Percentiles rank a stretch among this genome's conserved stretches.
Evolutionary conservation across 192 early-diverging fungal species (phyloP).

Genomic region (Linnemannia hyalina): DNA sequence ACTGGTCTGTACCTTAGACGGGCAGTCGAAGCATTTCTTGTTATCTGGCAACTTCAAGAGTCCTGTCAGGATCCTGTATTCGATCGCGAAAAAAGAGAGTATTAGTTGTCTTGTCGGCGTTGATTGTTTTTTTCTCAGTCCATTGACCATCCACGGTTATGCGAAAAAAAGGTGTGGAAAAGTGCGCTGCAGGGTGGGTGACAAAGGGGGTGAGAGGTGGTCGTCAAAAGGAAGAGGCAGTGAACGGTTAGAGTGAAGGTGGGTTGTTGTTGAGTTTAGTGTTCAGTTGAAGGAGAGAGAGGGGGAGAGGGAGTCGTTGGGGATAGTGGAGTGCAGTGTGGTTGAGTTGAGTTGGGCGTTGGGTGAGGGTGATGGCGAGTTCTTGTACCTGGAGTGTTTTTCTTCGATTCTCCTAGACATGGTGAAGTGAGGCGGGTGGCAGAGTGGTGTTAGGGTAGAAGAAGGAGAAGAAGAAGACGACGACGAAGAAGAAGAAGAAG

Average conservation of each 20-base stretch:
- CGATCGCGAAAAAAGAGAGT: background rate
- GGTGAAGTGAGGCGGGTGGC: background rate
- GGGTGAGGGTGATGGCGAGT: background rate
- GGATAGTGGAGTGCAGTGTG: no score
- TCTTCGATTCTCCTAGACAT: conserved; percentile 57
- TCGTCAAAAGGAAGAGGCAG: background rate
- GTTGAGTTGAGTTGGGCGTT: background rate
- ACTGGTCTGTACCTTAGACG: conserved; percentile 52
- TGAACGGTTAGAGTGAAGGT: background rate
- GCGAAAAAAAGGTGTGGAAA: background rate
- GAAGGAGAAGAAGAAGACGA: background rate
- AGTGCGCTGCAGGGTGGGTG: background rate
- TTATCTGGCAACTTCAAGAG: conserved; percentile 62
- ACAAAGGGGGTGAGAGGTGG: background rate
- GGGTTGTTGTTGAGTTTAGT: background rate
- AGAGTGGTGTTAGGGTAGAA: background rate
- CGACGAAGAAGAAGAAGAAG: background rate
- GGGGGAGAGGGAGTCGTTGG: conserved; percentile 2
- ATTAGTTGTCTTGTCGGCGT: background rate
- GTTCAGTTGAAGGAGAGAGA: background rate
- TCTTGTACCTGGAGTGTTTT: conserved; percentile 54
- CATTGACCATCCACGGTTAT: background rate
- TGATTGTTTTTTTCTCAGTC: conserved; percentile 8
- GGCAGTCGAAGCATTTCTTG: conserved; percentile 70
- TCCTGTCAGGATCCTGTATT: conserved; percentile 45